A percentile compares a stretch with the other conserved stretches of the same genome.
Conservation (phyloP, 2,329 filamentous ascomycete species). For the Trichoderma gracile region DNA sequence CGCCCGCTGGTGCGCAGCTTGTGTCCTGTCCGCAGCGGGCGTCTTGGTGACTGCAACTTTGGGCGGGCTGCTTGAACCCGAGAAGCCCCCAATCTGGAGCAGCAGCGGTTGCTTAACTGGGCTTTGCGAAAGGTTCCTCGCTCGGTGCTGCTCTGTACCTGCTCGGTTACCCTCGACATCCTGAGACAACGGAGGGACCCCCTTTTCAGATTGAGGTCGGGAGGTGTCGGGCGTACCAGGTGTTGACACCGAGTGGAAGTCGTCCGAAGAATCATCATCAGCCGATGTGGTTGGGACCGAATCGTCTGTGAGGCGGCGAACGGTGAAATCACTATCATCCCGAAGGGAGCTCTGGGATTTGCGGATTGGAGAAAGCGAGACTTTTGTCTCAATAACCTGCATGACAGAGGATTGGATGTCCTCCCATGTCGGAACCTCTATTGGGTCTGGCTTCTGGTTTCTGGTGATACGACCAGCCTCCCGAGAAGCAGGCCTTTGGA, state of each 20-base stretch:
- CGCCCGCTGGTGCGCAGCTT: slow-evolving; percentile 18
- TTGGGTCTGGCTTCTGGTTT: slow-evolving; percentile 13
- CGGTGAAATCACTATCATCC: slow-evolving; percentile 26
- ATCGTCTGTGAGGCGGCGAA: slow-evolving; percentile 22
- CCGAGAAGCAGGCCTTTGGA: slow-evolving; percentile 5
- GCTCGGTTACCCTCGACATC: slow-evolving; percentile 19
- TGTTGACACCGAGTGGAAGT: slow-evolving; percentile 39
- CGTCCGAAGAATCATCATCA: slow-evolving; percentile 44
- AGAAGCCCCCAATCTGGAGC: not conserved
- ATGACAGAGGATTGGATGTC: slow-evolving; percentile 30
- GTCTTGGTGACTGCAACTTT: not conserved
- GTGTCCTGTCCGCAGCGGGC: slow-evolving; percentile 23
- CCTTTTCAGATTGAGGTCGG: slow-evolving; percentile 44
- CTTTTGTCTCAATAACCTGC: slow-evolving; percentile 28
- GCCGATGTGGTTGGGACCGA: slow-evolving; percentile 37
- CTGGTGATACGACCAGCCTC: not conserved
- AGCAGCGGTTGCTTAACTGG: slow-evolving; percentile 4
- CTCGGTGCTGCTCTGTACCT: slow-evolving; percentile 3
- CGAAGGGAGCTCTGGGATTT: slow-evolving; percentile 22
- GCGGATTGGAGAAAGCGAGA: slow-evolving; percentile 26
- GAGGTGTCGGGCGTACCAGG: slow-evolving; percentile 45
- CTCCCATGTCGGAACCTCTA: slow-evolving; percentile 28
- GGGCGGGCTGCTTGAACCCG: not conserved
- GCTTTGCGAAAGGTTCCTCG: slow-evolving; percentile 17
- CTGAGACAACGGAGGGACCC: slow-evolving; percentile 30